Base-by-base conservation (phyloP, 768 basidiomycete species). In the Macrolepiota albuminosa region DNA sequence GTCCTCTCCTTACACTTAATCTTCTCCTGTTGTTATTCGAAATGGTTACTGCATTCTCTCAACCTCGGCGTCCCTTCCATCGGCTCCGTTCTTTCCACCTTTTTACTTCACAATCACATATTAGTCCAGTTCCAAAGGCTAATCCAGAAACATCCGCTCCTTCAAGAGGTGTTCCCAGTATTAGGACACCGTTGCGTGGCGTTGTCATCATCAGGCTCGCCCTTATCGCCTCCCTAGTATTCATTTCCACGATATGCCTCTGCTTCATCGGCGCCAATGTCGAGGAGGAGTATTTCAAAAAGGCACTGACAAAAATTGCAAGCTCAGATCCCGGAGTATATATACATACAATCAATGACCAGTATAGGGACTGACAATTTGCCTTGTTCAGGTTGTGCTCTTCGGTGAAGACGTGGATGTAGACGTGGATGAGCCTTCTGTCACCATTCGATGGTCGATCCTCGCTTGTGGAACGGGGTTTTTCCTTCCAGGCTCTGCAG, bases 361-460 rank as follows among this genome's bases (percentile, higher is more conserved):
- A 6, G 39, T 16, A 40, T 29, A 14, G 26, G 5, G 29, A 29
- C 39, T 54, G 16, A 54, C 8, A 10, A n/a, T 40, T 40, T 39
- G 11, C 10, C 16, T 54, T 16, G 13, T 36, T 29, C 26, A 85
- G 84, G 71, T 85, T 49, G 78, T 84, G 2, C 72, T 85, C 42
- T 65, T 84, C 3, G 84, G 83, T 6, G 83, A 84, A 62, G 79
- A 77, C 55, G 80, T 84, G 6, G 83, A 84, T 61, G 76, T 84
- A 11, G 84, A 85, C 63, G 70, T 84, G 10, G 83, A 84, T 59
- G 83, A 85, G 63, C 83, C 83, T 1, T 76, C 82, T 0, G 64
- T 85, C 33, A 79, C 79, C 9, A 75, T 85, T 45, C 79, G 82
- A 7, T 85, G 83, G 83, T 79, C 81, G 36, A 75, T 85, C 37